A percentile compares a stretch with the other conserved stretches of the same genome.
phyloP scores from a whole-genome alignment of 2,329 filamentous ascomycete species.

The Mariannaea elegans region DNA sequence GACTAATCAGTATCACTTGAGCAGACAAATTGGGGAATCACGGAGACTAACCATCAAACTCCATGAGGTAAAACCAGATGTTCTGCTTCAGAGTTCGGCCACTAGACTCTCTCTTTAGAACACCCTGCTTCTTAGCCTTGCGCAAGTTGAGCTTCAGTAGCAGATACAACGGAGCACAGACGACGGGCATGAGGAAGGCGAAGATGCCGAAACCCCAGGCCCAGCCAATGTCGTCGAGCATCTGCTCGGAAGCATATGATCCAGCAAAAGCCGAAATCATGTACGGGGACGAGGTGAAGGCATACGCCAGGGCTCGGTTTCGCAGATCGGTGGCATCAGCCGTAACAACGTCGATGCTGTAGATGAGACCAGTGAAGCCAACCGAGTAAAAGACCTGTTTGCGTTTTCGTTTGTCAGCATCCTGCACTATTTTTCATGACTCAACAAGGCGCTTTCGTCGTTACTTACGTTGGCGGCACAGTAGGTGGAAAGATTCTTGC shows the following conservation, averaged over 20 bases:
- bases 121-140: conserved; percentile 62
- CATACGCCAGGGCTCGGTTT: conserved; percentile 51
- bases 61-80: conserved; percentile 40
- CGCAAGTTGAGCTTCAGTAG: conserved; percentile 64
- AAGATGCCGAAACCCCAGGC: conserved; percentile 65
- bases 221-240: conserved; percentile 35
- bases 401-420: neutral
- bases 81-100: conserved; percentile 56
- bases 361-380: conserved; percentile 68
- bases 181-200: conserved; percentile 69
- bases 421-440: no score
- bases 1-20: no score
- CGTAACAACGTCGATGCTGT: conserved; percentile 70
- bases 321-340: conserved; percentile 65
- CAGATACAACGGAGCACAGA: conserved; percentile 65
- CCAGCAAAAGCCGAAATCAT: conserved; percentile 57
- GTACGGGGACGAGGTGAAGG: conserved; percentile 52
- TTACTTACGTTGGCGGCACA: conserved; percentile 58
- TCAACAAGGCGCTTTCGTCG: no score
- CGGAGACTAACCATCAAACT: conserved; percentile 40
- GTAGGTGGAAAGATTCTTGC: conserved; percentile 50
- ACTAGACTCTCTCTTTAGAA: conserved; percentile 49
- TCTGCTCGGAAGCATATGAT: conserved; percentile 36
- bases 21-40: neutral
- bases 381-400: conserved; percentile 67